Conservation (phyloP, 495 filamentous ascomycete genomes). For the Oleoguttula mirabilis region DNA sequence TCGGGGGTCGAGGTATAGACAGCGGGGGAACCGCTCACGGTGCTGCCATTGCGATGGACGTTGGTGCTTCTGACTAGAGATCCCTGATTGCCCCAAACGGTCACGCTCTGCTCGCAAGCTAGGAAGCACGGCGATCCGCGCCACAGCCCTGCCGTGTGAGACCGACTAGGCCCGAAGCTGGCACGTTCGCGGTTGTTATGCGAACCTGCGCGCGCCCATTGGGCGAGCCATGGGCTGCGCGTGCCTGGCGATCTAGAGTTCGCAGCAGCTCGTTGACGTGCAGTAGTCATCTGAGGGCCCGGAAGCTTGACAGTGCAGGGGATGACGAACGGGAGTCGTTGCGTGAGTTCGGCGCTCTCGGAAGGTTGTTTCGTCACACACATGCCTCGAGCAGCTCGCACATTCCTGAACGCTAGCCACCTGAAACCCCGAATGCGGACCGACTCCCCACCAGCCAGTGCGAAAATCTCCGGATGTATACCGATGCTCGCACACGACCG, state of each 20-base stretch:
- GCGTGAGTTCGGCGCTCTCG: too few relatives aligned
- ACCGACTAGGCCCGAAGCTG: not conserved
- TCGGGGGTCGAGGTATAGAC: slow-evolving; percentile 7
- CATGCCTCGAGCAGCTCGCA: too few relatives aligned
- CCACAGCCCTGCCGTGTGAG: slow-evolving; percentile 15
- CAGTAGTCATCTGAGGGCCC: slow-evolving; percentile 14
- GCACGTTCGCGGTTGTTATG: slow-evolving; percentile 6
- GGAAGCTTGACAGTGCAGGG: too few relatives aligned
- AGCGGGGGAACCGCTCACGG: not conserved
- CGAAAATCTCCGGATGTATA: not conserved
- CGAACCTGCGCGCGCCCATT: too few relatives aligned
- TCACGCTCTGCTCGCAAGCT: slow-evolving; percentile 7
- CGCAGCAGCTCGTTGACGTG: slow-evolving; percentile 11
- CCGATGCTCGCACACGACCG: not conserved
- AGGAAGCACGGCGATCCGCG: slow-evolving; percentile 15
- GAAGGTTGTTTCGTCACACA: too few relatives aligned
- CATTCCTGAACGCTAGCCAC: too few relatives aligned
- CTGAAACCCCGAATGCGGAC: not conserved
- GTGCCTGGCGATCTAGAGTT: too few relatives aligned
- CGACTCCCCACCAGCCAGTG: not conserved
- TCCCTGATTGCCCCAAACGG: slow-evolving; percentile 9
- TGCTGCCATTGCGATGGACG: slow-evolving; percentile 10
- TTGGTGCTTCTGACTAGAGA: not conserved
- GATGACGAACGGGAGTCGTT: too few relatives aligned
- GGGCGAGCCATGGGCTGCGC: too few relatives aligned